Evolutionary conservation across 1,284 basidiomycete species (phyloP).

Genomic region (Austroboletus novae-zelandiae): DNA sequence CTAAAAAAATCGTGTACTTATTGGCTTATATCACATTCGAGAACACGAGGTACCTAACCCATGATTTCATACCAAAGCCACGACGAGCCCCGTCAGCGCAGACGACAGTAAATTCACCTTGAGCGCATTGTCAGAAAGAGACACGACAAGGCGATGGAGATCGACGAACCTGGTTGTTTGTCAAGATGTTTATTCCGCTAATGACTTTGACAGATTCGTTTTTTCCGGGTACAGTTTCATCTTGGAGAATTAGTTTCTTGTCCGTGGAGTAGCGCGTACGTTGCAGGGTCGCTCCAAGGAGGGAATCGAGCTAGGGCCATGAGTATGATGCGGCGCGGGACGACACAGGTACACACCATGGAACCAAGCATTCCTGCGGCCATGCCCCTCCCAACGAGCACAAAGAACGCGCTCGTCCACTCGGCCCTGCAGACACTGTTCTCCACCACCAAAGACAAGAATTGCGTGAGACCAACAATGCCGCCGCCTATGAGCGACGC

Average conservation of each 20-base stretch:
- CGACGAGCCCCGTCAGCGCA: conserved; percentile 36
- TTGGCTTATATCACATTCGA: background rate
- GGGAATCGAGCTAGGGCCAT: conserved; percentile 66
- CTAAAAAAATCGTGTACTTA: background rate
- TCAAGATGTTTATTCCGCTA: conserved; percentile 70
- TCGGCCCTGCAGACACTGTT: conserved; percentile 47
- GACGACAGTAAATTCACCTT: conserved; percentile 49
- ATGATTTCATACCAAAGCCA: conserved; percentile 28
- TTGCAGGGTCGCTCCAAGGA: conserved; percentile 89
- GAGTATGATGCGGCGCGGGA: background rate
- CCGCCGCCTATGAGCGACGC: conserved; percentile 75
- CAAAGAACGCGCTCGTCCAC: conserved; percentile 38
- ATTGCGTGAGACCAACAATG: conserved; percentile 65
- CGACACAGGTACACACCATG: conserved; percentile 47
- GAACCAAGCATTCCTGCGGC: conserved; percentile 74
- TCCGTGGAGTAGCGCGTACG: conserved; percentile 70
- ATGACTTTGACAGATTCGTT: conserved; percentile 49
- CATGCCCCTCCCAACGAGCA: conserved; percentile 58
- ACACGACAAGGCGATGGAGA: background rate
- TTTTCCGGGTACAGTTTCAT: conserved; percentile 38
- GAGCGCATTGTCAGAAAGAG: conserved; percentile 1
- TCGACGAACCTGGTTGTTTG: conserved; percentile 72
- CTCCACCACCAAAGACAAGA: conserved; percentile 59
- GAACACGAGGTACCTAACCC: background rate
- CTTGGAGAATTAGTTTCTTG: conserved; percentile 67